Base-by-base conservation (phyloP, 2,329 filamentous ascomycete genomes). In the Penicillium paneum region DNA sequence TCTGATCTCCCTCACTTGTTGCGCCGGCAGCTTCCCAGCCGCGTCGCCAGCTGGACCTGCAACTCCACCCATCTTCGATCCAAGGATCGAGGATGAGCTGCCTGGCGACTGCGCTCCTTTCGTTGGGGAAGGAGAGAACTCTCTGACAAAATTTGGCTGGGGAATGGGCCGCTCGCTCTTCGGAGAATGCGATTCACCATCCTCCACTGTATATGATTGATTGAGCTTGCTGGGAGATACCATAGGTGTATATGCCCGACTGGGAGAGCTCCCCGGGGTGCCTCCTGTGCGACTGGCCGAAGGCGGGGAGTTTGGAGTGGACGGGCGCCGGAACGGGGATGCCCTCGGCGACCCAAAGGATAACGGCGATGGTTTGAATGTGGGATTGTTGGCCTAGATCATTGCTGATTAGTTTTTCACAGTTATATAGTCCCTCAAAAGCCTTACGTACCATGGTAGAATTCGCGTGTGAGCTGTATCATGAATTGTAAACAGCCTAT, bases 1-100 rank as follows among this genome's bases (percentile, higher is more conserved):
- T 57, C 94, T 85, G 74, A 99, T 83, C 64, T 90, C 90, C 66
- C 92, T 85, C 34, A 97, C 85, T 64, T 97, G 90, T 3, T 89
- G 81, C 2, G 90, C 86, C 35, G 93, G 89, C 39, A 97, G 76
- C 66, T 74, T 61, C 65, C 77, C 63, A 64, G 81, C 54, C 57
- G 68, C 56, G 62, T 75, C 75, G 26, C 62, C 68, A 32, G 64
- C 61, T 8, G 58, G 58, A 24, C 59, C 56, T 52, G 60, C 60
- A 40, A 66, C 61, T 10, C 59, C 64, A 42, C 57, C 53, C 5
- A 61, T 59, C 42, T 63, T 67, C 8, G 54, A 65, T 15, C 61
- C 64, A 49, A 69, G 50, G 28, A 67, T 69, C 1, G 68, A 65
- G 5, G 70, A 70, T 13, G 61, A 63, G 34, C 61, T 62, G 21